phyloP scores from a whole-genome alignment of 768 basidiomycete species.

The Hygrophorus russula region DNA sequence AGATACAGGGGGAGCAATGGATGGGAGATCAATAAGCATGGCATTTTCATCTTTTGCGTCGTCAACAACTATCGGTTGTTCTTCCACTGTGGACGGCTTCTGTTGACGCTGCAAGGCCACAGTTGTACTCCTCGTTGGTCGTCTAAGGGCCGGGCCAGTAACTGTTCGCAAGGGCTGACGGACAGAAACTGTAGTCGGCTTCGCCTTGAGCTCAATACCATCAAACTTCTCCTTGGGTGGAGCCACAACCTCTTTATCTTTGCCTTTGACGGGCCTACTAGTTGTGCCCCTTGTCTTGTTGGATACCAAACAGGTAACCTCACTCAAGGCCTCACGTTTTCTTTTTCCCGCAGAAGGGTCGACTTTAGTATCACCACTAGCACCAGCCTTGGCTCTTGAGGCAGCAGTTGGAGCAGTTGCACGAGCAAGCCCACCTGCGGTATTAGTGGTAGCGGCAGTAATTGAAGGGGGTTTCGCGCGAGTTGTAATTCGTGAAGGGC shows the following conservation, averaged over 20 bases:
- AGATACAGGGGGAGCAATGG: slow-evolving; percentile 23
- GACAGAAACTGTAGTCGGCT: slow-evolving; percentile 17
- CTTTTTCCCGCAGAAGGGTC: slow-evolving; percentile 51
- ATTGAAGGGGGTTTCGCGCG: slow-evolving; percentile 44
- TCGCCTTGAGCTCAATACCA: slow-evolving; percentile 51
- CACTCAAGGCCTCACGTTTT: slow-evolving; percentile 66
- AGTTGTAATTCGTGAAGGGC: slow-evolving; percentile 45
- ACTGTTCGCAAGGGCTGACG: slow-evolving; percentile 51
- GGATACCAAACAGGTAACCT: slow-evolving; percentile 41
- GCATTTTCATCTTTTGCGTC: slow-evolving; percentile 34
- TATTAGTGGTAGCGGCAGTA: slow-evolving; percentile 28
- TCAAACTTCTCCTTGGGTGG: slow-evolving; percentile 39
- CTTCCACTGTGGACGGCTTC: slow-evolving; percentile 18
- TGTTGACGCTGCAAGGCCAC: slow-evolving; percentile 12
- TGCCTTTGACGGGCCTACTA: slow-evolving; percentile 27
- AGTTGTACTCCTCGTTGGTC: slow-evolving; percentile 19
- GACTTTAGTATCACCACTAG: slow-evolving; percentile 31
- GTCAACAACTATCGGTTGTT: slow-evolving; percentile 14
- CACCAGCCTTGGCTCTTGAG: slow-evolving; percentile 29
- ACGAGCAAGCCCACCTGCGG: slow-evolving; percentile 20
- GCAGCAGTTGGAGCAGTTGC: slow-evolving; percentile 32
- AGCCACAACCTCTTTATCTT: slow-evolving; percentile 45
- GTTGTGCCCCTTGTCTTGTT: slow-evolving; percentile 31
- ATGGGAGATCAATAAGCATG: slow-evolving; percentile 38
- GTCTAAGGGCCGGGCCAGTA: slow-evolving; percentile 25